Evolutionary conservation across 371 early-diverging fungal species (phyloP), one percentile per base, ranked within the genome.

Genomic region (Mortierella sp.): DNA sequence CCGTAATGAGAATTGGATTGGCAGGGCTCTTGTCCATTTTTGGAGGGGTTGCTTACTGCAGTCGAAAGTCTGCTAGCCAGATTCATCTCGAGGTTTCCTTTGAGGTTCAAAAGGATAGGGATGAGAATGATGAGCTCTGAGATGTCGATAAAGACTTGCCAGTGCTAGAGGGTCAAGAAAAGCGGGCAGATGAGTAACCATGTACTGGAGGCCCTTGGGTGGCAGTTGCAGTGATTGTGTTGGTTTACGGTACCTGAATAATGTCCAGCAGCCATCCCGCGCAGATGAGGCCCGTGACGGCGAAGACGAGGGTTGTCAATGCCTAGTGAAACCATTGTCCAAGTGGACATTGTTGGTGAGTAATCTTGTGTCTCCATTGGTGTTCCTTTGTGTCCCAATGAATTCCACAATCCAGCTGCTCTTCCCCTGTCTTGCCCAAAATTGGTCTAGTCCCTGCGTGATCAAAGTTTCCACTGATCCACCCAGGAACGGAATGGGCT

Each of bases 31-130:
- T 17, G 22, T 48, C 27, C 25, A 16, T 22, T 21, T 17, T n/a
- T 37, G 24, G 22, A n/a, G 6, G 1, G 16, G 22, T 24, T 46
- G 6, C 71, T 83, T 81, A 90, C 89, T 34, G 86, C 86, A 8
- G 95, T 94, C 2, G 93, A 90, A 25, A 94, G 79, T 12, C 95
- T 82, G 22, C 94, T 88, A 9, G 93, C 90, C 49, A 94, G 82
- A 66, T 92, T 95, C 87, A 93, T 90, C 82, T 94, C 94, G 28
- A 94, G 82, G 74, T 94, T 95, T 67, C 95, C 94, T 67, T 94
- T 95, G 27, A 94, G 80, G 67, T 93, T 93, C 39, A 93, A 70
- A 40, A 95, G 71, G 43, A 94, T 86, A 16, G 95, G 90, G 16
- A 92, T 85, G 68, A 95, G 80, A 58, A 95, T 90, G 74, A 92